A percentile compares a stretch with the other conserved stretches of the same genome.
phyloP scores from a whole-genome alignment of 2,329 filamentous ascomycete species.

The Pseudopithomyces maydicus region DNA sequence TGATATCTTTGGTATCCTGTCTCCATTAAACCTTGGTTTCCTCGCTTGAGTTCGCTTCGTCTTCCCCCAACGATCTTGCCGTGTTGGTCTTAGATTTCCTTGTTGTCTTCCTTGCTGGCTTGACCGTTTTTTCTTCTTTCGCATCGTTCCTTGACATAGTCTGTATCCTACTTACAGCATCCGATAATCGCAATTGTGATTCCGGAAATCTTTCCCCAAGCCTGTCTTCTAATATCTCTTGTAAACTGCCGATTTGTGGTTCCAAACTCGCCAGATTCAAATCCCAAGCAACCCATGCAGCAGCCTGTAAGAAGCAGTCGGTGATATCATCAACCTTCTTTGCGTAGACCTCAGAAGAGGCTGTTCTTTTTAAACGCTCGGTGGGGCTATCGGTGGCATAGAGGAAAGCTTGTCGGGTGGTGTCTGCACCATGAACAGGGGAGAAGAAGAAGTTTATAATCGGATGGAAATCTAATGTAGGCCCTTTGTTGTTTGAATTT shows the following conservation, averaged over 20 bases:
- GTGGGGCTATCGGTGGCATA: slow-evolving; percentile 3
- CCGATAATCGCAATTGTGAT: no score
- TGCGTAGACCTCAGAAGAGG: slow-evolving; percentile 11
- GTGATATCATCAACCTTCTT: slow-evolving; percentile 80
- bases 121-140: no score
- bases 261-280: slow-evolving; percentile 50
- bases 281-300: slow-evolving; percentile 80
- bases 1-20: no score
- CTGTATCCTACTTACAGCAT: no score
- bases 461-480: slow-evolving; percentile 10
- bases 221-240: neutral
- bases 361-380: neutral
- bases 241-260: neutral
- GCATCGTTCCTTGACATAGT: no score
- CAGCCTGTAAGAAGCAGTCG: slow-evolving; percentile 77
- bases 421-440: neutral
- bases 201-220: neutral
- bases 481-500: slow-evolving; percentile 2
- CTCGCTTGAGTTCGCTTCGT: no score
- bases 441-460: slow-evolving; percentile 22
- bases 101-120: no score
- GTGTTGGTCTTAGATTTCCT: no score
- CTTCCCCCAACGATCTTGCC: no score
- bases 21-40: no score
- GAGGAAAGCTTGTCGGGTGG: slow-evolving; percentile 8